These are phyloP conservation scores for Sporisorium graminicola DNA, from an alignment of 1,284 basidiomycete genomes.

Conservation along the genomic window DNA sequence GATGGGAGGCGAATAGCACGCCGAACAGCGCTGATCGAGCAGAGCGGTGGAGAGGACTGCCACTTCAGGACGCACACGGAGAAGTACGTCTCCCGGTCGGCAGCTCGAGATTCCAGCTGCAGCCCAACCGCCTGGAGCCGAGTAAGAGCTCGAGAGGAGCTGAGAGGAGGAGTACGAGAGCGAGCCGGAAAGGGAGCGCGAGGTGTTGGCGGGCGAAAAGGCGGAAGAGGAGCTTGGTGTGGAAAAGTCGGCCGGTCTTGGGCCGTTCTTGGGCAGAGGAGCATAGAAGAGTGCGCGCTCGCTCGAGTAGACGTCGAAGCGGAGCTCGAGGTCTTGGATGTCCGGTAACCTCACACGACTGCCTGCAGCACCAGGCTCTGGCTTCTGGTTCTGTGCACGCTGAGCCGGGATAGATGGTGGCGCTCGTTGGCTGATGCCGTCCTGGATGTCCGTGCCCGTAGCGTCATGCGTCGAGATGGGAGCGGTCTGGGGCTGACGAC, in stretches of 20 bases:
- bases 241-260: slow-evolving; percentile 29
- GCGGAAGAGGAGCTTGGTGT: slow-evolving; percentile 33
- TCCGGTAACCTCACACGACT: slow-evolving; percentile 37
- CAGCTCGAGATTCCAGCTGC: slow-evolving; percentile 43
- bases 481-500: background rate
- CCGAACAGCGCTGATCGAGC: slow-evolving; percentile 42
- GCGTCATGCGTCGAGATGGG: background rate
- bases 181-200: slow-evolving; percentile 35
- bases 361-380: slow-evolving; percentile 27
- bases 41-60: slow-evolving; percentile 39
- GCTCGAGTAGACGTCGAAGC: slow-evolving; percentile 35
- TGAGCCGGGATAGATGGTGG: background rate
- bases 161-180: slow-evolving; percentile 44
- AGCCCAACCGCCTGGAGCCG: slow-evolving; percentile 41
- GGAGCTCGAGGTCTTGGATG: slow-evolving; percentile 44
- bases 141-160: slow-evolving; percentile 41
- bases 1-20: slow-evolving; percentile 29
- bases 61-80: slow-evolving; percentile 35
- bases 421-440: background rate
- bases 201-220: slow-evolving; percentile 21
- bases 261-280: slow-evolving; percentile 40
- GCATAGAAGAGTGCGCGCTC: slow-evolving; percentile 47
- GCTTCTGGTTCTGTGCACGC: slow-evolving; percentile 1
- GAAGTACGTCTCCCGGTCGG: slow-evolving; percentile 41
- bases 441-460: background rate